Evolutionary conservation across 768 basidiomycete genomes (phyloP), one percentile per base, ranked within the genome.

Genomic region (Lactifluus subvellereus): DNA sequence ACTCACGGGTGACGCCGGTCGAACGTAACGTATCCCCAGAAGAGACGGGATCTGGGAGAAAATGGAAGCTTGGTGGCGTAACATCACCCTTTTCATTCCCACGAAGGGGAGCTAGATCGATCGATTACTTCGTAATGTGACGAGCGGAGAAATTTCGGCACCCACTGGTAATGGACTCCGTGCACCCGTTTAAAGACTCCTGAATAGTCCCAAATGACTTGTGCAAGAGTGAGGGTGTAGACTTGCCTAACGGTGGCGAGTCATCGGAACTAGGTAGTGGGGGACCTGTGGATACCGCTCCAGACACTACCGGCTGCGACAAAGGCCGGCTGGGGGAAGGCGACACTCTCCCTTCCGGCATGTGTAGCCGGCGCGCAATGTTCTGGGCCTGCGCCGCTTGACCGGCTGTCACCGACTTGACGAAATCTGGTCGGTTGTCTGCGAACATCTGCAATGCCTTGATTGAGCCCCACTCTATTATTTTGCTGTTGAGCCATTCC

Each of bases 401-500:
- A 43, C 78, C 81, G 1, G 69, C 71, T 18, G 78, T 76, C 37
- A 82, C 75, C n/a, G 74, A 76, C 67, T 75, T 78, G 27, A 77
- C 80, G 30, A 74, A 77, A 57, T 88, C 84, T 1, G 89, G 86
- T 48, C 86, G 79, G 61, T 87, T 76, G 71, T 92, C 91, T 11
- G 91, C 91, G 87, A 90, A 94, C 89, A 92, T 93, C 71, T 93
- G 90, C 60, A 94, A 71, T 6, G 90, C 91, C 72, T 94, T 94
- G 76, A 99, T 98, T 3, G 93, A 96, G 0, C 97, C 97, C 97
- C 97, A 99, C 74, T 99, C 97, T 64, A 96, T 91, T 72, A 98
- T 95, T 79, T 99, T 99, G 78, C 87, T 91, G 72, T 98, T 94
- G 56, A 99, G 78, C 97, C 97, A 99, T 50, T 88, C 80, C 33